Evolutionary conservation across 192 early-diverging fungal genomes (phyloP), one percentile per base, ranked within the genome.

Genomic region (Podila epicladia): DNA sequence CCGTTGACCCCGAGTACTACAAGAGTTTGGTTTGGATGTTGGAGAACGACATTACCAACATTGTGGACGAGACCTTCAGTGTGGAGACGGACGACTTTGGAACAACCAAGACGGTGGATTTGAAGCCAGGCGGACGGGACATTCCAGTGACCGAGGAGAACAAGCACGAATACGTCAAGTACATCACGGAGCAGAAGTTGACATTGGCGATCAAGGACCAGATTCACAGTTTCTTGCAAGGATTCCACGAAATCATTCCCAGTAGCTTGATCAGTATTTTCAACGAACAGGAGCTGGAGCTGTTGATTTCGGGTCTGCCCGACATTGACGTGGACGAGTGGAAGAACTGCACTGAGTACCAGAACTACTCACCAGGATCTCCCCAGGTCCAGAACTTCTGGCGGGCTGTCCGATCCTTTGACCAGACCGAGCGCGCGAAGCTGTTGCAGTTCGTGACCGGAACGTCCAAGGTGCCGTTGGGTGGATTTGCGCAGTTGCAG

Each of bases 281-380:
- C 75, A 98, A 99, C 82, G 98, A 99, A 83, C 97, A 99, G 85
- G 98, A 99, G 84, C 87, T 99, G 58, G 98, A 99, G 83, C 89
- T 99, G 58, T 84, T 99, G 66, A 99, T 99, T 79, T 98, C 97
- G 53, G 98, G 98, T 26, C 84, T 99, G 86, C 98, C 98, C 4
- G 98, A 99, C 71, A 97, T 99, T 74, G 98, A 99, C 80, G 94
- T 99, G 63, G 98, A 99, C 74, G 98, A 99, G 83, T 98, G 97
- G 98, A 96, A 96, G 75, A 99, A 99, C 85, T 98, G 97, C 85
- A 96, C 96, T 15, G 95, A 95, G 82, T 99, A 99, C 77, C 94
- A 96, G 70, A 94, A 95, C 49, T 99, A 97, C 82, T 90, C 91
- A 22, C 82, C 87, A 15, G 86, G 93, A 22, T 94, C 95, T 24